Evolutionary conservation across 2,329 filamentous ascomycete species (phyloP), one percentile per base, ranked within the genome.

Genomic region (Ceratocystis harringtonii): DNA sequence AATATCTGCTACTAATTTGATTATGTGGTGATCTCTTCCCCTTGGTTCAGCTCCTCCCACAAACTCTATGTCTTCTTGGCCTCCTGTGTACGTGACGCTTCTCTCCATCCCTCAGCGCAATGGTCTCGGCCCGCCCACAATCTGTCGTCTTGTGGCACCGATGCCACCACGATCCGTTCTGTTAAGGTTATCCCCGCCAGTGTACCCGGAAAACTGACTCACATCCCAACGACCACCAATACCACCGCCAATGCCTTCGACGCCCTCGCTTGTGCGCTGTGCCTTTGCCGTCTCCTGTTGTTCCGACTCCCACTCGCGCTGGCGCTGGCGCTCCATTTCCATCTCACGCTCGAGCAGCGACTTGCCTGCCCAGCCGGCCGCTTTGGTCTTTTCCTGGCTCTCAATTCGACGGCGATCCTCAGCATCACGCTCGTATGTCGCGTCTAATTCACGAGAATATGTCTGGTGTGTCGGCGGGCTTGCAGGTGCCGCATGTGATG

Each of bases 231-330:
- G 80, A 10, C 88, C 84, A 1, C 80, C 82, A 30, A 86, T 77
- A 0, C 87, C 87, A n/a, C 83, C 83, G 0, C 84, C 84, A 52
- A 84, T 81, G 0, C 86, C 86, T 28, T 87, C 84, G 15, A 81
- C 79, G 17, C 78, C 79, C 8, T 79, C 80, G 1, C 75, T 74
- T 19, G 80, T 77, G 43, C 78, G 78, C 5, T 78, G 77, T 0
- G 82, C 79, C 65, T 80, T 80, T 25, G 83, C 81, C 19, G 84
- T 82, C 69, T 82, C 83, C 71, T 84, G 79, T 74, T 92, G 89
- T 0, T 84, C 78, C 68, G 88, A 84, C 73, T 94, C 89, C 89
- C 89, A 92, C 73, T 92, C 88, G 65, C 80, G 81, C 75, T 92
- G 88, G 15, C 88, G 79, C 76, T 90, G 83, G 7, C 88, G 80